Conservation (phyloP, 176 grass and related monocot genomes). For the Canna indica region DNA sequence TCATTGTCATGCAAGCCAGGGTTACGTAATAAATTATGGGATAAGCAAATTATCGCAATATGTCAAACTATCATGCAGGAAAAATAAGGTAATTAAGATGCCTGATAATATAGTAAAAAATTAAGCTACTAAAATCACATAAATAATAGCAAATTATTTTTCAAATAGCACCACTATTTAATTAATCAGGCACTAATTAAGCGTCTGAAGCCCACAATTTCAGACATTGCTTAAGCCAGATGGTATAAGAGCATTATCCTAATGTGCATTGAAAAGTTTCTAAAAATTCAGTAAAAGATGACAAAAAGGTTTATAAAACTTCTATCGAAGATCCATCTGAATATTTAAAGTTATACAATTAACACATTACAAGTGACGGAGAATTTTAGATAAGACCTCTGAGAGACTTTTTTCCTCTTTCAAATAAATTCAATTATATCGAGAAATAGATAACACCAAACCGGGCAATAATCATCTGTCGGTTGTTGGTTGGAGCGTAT, state of each 20-base stretch:
- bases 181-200: no score
- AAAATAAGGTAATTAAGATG: background rate
- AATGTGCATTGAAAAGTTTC: no score
- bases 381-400: background rate
- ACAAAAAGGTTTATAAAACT: no score
- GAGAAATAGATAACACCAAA: constrained; percentile 4
- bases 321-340: no score
- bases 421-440: background rate
- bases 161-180: no score
- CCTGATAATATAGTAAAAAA: background rate
- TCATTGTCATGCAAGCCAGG: background rate
- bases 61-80: background rate
- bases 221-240: no score
- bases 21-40: background rate
- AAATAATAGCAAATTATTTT: no score
- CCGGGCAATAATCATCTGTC: constrained; percentile 90
- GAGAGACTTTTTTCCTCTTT: background rate
- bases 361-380: background rate
- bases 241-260: no score
- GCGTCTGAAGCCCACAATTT: no score
- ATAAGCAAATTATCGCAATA: background rate
- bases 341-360: background rate
- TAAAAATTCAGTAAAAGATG: no score
- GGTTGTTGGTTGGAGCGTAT: constrained; percentile 78
- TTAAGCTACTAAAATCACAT: no score